These are phyloP conservation scores for Pisolithus marmoratus DNA, from an alignment of 768 basidiomycete species.

Conservation along the genomic window DNA sequence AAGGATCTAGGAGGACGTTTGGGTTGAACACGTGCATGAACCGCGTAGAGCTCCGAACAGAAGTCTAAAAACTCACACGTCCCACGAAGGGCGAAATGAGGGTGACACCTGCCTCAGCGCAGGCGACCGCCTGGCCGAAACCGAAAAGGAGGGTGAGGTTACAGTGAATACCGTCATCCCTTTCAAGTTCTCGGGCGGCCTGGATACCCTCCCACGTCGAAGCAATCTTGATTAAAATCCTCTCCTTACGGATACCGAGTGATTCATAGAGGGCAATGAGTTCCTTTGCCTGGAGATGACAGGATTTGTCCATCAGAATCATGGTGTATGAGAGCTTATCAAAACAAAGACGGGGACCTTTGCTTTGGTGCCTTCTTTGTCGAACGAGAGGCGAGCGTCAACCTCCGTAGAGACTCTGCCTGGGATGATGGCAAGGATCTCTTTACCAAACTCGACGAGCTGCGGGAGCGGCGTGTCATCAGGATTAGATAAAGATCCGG, in stretches of 20 bases:
- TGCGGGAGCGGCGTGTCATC: conserved; percentile 27
- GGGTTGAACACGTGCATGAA: no score
- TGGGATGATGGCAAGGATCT: conserved; percentile 92
- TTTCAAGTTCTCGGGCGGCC: conserved; percentile 93
- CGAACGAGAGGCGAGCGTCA: conserved; percentile 95
- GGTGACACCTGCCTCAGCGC: conserved; percentile 96
- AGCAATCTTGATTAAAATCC: conserved; percentile 98
- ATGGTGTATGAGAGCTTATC: conserved; percentile 1
- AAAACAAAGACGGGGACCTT: conserved; percentile 44
- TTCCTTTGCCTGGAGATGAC: conserved; percentile 53
- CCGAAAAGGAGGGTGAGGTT: conserved; percentile 99
- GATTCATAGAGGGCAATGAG: conserved; percentile 93
- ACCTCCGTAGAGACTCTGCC: conserved; percentile 99
- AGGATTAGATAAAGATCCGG: conserved; percentile 8
- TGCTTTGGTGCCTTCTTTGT: conserved; percentile 86
- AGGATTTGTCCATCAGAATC: conserved; percentile 3
- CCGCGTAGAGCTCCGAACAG: conserved; percentile 4
- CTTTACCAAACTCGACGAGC: conserved; percentile 97
- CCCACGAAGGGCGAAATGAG: conserved; percentile 99
- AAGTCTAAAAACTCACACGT: conserved; percentile 55
- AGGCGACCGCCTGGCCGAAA: conserved; percentile 97
- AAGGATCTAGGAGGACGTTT: conserved; percentile 60
- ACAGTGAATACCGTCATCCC: conserved; percentile 92
- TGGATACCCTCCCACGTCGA: conserved; percentile 99
- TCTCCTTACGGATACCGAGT: conserved; percentile 89